These are phyloP conservation scores for Boletus semigastroideus DNA, from an alignment of 1,284 basidiomycete genomes.

Conservation along the genomic window DNA sequence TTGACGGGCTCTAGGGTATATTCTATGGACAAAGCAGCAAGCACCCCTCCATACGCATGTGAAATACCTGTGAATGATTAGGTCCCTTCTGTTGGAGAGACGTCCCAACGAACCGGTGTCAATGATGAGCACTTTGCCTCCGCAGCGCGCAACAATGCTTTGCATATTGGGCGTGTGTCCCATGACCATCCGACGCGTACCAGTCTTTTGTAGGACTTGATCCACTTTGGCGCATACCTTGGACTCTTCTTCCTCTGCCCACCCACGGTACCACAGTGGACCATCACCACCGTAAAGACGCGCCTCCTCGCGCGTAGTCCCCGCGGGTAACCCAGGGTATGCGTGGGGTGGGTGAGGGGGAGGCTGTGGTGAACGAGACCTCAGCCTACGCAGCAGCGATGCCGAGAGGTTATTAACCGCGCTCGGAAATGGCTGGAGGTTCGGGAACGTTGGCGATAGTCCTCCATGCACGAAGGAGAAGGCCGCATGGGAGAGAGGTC, in stretches of 20 bases:
- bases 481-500: slow-evolving; percentile 69
- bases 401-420: slow-evolving; percentile 74
- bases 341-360: slow-evolving; percentile 79
- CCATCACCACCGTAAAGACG: slow-evolving; percentile 76
- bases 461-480: slow-evolving; percentile 89
- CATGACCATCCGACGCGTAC: slow-evolving; percentile 87
- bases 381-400: slow-evolving; percentile 65
- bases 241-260: slow-evolving; percentile 73
- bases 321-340: slow-evolving; percentile 73
- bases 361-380: slow-evolving; percentile 57
- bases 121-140: slow-evolving; percentile 87
- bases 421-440: slow-evolving; percentile 77
- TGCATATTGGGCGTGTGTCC: slow-evolving; percentile 92
- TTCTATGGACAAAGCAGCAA: slow-evolving; percentile 83
- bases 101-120: slow-evolving; percentile 60
- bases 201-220: slow-evolving; percentile 66
- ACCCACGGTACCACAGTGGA: slow-evolving; percentile 89
- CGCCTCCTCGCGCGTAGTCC: slow-evolving; percentile 64
- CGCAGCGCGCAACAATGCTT: slow-evolving; percentile 78
- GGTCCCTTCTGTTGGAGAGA: neutral
- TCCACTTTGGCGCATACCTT: slow-evolving; percentile 72
- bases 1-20: slow-evolving; percentile 68
- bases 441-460: slow-evolving; percentile 69
- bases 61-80: slow-evolving; percentile 66
- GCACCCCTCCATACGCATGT: slow-evolving; percentile 87